Conservation (phyloP, 2,329 filamentous ascomycete genomes). For the Penicillium fuscoglaucum region DNA sequence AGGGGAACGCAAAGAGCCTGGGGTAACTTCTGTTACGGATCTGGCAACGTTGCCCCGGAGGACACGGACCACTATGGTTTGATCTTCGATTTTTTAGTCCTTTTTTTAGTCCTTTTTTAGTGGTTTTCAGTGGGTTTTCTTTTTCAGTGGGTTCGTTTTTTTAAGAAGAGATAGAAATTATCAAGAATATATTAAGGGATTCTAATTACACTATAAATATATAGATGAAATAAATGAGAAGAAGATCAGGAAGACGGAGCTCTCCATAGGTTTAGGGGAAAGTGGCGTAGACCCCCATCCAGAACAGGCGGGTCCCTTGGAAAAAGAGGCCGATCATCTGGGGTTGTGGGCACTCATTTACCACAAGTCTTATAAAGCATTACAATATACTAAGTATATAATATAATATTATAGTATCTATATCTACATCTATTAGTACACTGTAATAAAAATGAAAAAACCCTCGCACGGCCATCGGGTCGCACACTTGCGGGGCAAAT, state of each 20-base stretch:
- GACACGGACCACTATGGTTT: slow-evolving; percentile 26
- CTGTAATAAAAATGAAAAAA: neutral
- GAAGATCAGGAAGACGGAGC: neutral
- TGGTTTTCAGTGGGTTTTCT: neutral
- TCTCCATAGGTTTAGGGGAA: neutral
- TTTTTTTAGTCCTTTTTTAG: neutral
- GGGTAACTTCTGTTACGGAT: slow-evolving; percentile 22
- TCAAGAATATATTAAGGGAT: neutral
- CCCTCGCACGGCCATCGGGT: slow-evolving; percentile 21
- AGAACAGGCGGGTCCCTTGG: slow-evolving; percentile 13
- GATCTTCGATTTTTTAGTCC: neutral
- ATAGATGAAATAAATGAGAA: neutral
- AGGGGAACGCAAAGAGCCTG: slow-evolving; percentile 16
- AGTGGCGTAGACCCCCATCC: slow-evolving; percentile 4
- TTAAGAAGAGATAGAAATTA: neutral
- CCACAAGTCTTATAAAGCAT: neutral
- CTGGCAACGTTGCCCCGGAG: slow-evolving; percentile 29
- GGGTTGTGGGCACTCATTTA: slow-evolving; percentile 5
- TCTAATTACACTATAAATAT: too few species aligned
- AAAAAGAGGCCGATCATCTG: slow-evolving; percentile 18
- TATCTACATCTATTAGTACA: too few species aligned
- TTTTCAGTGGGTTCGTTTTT: neutral
- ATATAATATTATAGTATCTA: neutral
- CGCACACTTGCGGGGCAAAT: slow-evolving; percentile 15
- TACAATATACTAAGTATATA: neutral